Conservation (phyloP, 208 protist species). For the Wallacemonas sp. region DNA sequence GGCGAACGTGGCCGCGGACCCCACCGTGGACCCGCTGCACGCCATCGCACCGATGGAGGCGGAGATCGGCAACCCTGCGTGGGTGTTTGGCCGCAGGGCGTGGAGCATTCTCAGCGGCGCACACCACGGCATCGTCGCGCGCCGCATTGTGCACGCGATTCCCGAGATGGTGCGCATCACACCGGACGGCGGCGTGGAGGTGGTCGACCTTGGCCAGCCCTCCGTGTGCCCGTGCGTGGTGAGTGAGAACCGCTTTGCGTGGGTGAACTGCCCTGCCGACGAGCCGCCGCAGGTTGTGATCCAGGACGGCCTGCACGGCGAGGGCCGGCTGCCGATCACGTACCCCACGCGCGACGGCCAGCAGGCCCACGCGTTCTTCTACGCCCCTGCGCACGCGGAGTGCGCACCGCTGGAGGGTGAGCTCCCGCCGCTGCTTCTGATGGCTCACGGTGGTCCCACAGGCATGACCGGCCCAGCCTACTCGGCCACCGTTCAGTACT, state of each 20-base stretch:
- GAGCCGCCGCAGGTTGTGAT: constrained; percentile 13
- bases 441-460: constrained; percentile 7
- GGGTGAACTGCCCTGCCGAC: constrained; percentile 7
- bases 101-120: neutral
- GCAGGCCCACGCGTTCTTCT: constrained; percentile 9
- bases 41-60: constrained; percentile 4
- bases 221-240: constrained; percentile 1
- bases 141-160: neutral
- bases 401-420: neutral
- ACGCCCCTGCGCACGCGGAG: constrained; percentile 3
- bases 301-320: constrained; percentile 12
- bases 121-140: neutral
- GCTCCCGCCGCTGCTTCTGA: constrained; percentile 8
- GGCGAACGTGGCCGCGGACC: neutral
- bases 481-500: neutral
- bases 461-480: neutral
- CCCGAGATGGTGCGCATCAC: neutral
- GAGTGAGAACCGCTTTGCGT: constrained; percentile 3
- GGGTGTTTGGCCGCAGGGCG: neutral
- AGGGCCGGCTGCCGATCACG: constrained; percentile 8
- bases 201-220: constrained; percentile 2
- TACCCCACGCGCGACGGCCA: constrained; percentile 8
- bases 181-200: neutral
- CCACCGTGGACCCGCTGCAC: neutral
- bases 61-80: neutral